Evolutionary conservation across 441 rosid species (phyloP), one percentile per base, ranked within the genome.

Genomic region (Pelargonium cotyledonis): DNA sequence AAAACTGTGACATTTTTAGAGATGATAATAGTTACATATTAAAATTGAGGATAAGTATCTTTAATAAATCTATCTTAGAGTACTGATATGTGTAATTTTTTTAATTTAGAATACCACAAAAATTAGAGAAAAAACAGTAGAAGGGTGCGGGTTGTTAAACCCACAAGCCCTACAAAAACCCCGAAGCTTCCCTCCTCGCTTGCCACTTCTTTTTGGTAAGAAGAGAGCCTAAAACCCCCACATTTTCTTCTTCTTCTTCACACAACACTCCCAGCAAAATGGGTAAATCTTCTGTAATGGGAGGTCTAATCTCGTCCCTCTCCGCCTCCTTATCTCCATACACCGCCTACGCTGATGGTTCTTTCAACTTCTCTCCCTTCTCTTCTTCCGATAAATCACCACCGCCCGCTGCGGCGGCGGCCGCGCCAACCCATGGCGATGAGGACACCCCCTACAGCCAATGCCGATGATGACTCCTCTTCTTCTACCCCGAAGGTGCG

Each of bases 401-500:
- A 14, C 14, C n/a, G 55, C 55, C 55, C 15, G 5, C 14, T 16
- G 5, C 55, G 55, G 55, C 55, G 16, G 15, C 55, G 6, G 55
- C 55, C n/a, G n/a, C n/a, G n/a, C n/a, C n/a, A n/a, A n/a, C n/a
- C n/a, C n/a, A n/a, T n/a, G n/a, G n/a, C n/a, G n/a, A n/a, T n/a
- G n/a, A n/a, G n/a, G 6, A 16, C 55, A 18, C 18, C 0, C 1
- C 0, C 15, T 14, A 18, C 5, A 11, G 16, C n/a, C 16, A 15
- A 12, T 49, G 15, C 55, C n/a, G 81, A 38, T 15, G 49, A 47
- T 65, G 85, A 72, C 49, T 68, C 86, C 65, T 15, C 55, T 11
- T n/a, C 90, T 41, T 15, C 55, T 11, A 12, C 90, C 35, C 69
- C 75, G 73, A 82, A 68, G 77, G 77, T 76, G 41, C 79, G 94